Evolutionary conservation across 176 grass and related monocot species (phyloP), one percentile per base, ranked within the genome.

Genomic region (Oryza longistaminata): DNA sequence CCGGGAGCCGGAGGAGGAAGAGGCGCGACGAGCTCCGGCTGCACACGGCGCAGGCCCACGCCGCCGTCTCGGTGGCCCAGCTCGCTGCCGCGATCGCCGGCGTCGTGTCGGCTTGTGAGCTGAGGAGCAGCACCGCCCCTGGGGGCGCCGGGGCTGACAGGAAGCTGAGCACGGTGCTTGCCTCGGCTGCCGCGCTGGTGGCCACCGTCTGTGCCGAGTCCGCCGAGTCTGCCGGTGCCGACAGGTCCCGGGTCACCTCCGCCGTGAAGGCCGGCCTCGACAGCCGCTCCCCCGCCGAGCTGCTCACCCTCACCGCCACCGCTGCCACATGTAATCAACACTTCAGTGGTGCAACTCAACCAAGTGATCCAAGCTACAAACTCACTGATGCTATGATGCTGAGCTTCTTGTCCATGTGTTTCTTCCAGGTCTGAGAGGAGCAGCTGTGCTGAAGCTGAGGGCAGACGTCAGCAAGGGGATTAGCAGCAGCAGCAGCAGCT

Each of bases 131-230:
- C 58, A n/a, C n/a, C n/a, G n/a, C n/a, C n/a, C 1, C 21, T 15
- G 37, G 44, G 0, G 55, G 44, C 37, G 68, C 21, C 11, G 37
- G 44, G 0, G 55, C 53, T 45, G 68, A 83, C 9, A 75, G 64
- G 44, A 89, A 83, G 69, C 71, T 90, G 70, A 78, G 78, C 78
- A 79, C 89, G 24, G 91, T 89, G 44, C 72, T 95, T 2, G 88
- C 93, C 14, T 95, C 93, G 1, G 93, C 96, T 11, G 89, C 89
- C 7, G 87, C 96, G 7, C 90, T 98, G 44, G 81, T 98, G 34
- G 93, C 96, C 49, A 98, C 96, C 5, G 91, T 98, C 27, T 98
- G 96, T 87, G 93, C 96, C 1, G 96, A 98, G 85, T 89, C 93
- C 19, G 93, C 96, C 11, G 89, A 98, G 77, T 68, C 83, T 19